A percentile compares a stretch with the other conserved stretches of the same genome.
Evolutionary conservation across 1,139 yeast genomes (phyloP).

Genomic region (Yamadazyma atlantica): DNA sequence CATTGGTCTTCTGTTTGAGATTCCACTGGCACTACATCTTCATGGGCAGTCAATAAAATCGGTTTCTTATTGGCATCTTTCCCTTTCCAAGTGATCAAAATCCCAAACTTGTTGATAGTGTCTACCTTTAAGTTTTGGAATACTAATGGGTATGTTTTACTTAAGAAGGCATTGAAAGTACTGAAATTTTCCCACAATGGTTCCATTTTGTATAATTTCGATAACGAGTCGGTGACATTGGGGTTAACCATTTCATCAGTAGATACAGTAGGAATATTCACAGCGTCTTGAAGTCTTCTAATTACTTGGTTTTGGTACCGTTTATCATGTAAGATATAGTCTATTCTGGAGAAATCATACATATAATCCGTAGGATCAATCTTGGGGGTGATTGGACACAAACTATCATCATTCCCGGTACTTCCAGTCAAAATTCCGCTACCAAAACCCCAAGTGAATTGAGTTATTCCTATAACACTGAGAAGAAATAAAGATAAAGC

Average conservation of each 20-base stretch:
- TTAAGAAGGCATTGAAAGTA: constrained; percentile 28
- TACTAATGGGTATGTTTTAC: constrained; percentile 30
- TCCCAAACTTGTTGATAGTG: constrained; percentile 32
- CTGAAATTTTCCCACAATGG: constrained; percentile 31
- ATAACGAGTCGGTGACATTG: constrained; percentile 18
- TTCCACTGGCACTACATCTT: constrained; percentile 53
- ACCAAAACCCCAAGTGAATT: no score
- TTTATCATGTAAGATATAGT: constrained; percentile 35
- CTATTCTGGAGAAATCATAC: constrained; percentile 21
- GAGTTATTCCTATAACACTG: no score
- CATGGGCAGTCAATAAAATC: constrained; percentile 47
- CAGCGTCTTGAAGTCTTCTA: constrained; percentile 50
- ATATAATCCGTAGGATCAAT: constrained; percentile 27
- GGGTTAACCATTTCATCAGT: constrained; percentile 50
- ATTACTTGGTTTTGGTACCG: constrained; percentile 41
- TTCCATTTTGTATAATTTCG: constrained; percentile 27
- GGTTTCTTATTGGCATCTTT: constrained; percentile 32
- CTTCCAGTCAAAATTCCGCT: no score
- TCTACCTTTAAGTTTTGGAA: constrained; percentile 31
- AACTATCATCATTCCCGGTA: constrained; percentile 28
- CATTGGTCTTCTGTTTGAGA: constrained; percentile 40
- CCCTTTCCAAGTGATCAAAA: constrained; percentile 42
- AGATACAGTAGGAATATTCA: constrained; percentile 65
- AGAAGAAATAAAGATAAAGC: no score
- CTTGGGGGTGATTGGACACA: constrained; percentile 38